phyloP scores from a whole-genome alignment of 805 yeast species.

The Candida ulmi region DNA sequence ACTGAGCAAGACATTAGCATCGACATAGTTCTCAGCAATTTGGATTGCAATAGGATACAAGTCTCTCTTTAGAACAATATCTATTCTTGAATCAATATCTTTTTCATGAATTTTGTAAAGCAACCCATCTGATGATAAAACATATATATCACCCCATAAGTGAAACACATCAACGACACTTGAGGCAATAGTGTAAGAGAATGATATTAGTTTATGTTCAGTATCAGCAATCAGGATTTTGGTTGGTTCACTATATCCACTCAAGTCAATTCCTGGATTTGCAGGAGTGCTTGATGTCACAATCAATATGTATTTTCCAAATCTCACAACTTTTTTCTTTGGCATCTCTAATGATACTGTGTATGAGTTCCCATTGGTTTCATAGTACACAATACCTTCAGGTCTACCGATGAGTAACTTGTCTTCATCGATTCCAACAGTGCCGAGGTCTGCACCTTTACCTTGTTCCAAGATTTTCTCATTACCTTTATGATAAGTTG shows the following conservation, averaged over 20 bases:
- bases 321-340: conserved; percentile 46
- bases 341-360: conserved; percentile 52
- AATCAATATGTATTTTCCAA: conserved; percentile 52
- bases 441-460: conserved; percentile 42
- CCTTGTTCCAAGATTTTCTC: conserved; percentile 37
- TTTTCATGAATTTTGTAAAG: conserved; percentile 65
- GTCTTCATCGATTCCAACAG: conserved; percentile 34
- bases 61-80: conserved; percentile 62
- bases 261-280: conserved; percentile 26
- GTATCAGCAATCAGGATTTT: conserved; percentile 65
- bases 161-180: conserved; percentile 53
- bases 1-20: conserved; percentile 27
- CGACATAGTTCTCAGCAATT: conserved; percentile 41
- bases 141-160: conserved; percentile 50
- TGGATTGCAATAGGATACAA: conserved; percentile 67
- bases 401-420: conserved; percentile 61
- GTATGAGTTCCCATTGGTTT: conserved; percentile 45
- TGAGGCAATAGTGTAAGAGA: conserved; percentile 62
- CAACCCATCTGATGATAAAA: conserved; percentile 72
- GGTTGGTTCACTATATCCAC: conserved; percentile 37
- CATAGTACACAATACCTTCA: conserved; percentile 61
- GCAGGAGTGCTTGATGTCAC: conserved; percentile 42
- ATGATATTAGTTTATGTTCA: conserved; percentile 62
- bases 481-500: conserved; percentile 69
- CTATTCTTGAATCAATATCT: conserved; percentile 59